Percentiles rank a stretch among this genome's conserved stretches.
These are phyloP conservation scores for Gnetum montanum DNA, from an alignment of 75 land plant species.

Conservation along the genomic window DNA sequence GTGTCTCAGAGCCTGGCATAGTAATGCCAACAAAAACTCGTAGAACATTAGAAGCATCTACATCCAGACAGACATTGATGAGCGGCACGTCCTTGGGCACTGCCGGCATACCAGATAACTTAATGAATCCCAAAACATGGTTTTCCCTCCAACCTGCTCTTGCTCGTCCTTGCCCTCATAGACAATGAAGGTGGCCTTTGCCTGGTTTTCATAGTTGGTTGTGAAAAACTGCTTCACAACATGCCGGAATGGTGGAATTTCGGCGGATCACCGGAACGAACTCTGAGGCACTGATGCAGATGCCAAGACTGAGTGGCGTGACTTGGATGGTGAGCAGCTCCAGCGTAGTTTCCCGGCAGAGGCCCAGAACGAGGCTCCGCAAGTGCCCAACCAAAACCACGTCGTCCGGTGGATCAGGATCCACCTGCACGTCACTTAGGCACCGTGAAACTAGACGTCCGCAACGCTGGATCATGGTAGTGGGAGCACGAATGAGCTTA, in stretches of 20 bases:
- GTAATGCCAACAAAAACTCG: slow-evolving; percentile 47
- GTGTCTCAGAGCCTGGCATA: slow-evolving; percentile 10
- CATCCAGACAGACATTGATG: slow-evolving; percentile 60
- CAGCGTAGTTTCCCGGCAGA: slow-evolving; percentile 36
- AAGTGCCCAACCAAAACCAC: slow-evolving; percentile 65
- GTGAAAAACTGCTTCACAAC: slow-evolving; percentile 47
- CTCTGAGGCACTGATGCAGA: slow-evolving; percentile 21
- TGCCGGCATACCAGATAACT: slow-evolving; percentile 46
- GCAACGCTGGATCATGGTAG: too few species aligned
- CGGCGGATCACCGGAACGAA: slow-evolving; percentile 40
- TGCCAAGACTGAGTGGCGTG: slow-evolving; percentile 47
- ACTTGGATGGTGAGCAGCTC: slow-evolving; percentile 65
- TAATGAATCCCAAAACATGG: slow-evolving; percentile 60
- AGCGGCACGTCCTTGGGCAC: slow-evolving; percentile 40
- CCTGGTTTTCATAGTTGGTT: slow-evolving; percentile 37
- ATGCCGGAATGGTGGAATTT: slow-evolving; percentile 45
- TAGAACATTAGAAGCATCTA: slow-evolving; percentile 54
- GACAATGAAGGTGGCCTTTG: slow-evolving; percentile 40
- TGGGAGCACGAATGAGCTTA: too few species aligned
- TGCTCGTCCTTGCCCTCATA: slow-evolving; percentile 52
- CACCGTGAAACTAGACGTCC: slow-evolving; percentile 33
- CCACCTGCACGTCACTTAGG: slow-evolving; percentile 44
- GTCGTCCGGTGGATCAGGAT: slow-evolving; percentile 24
- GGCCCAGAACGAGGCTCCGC: slow-evolving; percentile 19
- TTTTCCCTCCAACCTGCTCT: slow-evolving; percentile 12